Conservation (phyloP, 2,329 filamentous ascomycete genomes). For the Rhynchosporium graminicola region DNA sequence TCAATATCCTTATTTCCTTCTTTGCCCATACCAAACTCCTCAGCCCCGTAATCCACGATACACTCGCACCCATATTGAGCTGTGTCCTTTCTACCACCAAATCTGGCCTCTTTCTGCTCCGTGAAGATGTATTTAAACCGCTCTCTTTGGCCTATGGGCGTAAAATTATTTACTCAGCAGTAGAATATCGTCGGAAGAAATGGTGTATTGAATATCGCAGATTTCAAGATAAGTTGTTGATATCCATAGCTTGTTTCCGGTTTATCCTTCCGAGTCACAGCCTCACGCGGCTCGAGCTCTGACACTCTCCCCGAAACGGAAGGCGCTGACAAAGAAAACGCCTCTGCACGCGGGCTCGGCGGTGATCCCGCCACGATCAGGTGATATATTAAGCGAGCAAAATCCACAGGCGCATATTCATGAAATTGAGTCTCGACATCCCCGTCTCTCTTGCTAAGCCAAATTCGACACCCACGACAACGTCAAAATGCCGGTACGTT, state of each 20-base stretch:
- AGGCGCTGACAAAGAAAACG: conserved; percentile 4
- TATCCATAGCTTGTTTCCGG: conserved; percentile 12
- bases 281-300: conserved; percentile 11
- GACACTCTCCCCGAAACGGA: conserved; percentile 8
- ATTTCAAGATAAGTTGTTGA: conserved; percentile 10
- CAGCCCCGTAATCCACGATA: conserved; percentile 71
- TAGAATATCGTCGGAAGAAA: background rate
- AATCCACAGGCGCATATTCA: conserved; percentile 12
- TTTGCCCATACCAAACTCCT: conserved; percentile 69
- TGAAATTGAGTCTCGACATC: background rate
- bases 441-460: conserved; percentile 13
- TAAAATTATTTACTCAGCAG: background rate
- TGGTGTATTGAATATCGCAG: background rate
- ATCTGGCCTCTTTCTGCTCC: conserved; percentile 12
- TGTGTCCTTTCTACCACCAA: conserved; percentile 27
- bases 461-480: conserved; percentile 40
- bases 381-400: conserved; percentile 8
- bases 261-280: conserved; percentile 10
- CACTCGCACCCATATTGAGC: conserved; percentile 60
- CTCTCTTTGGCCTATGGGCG: background rate
- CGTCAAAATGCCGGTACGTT: conserved; percentile 57
- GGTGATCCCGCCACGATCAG: background rate
- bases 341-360: background rate
- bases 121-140: background rate
- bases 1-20: conserved; percentile 97